These are phyloP conservation scores for Puccinia coronata DNA, from an alignment of 1,284 basidiomycete species.

Conservation along the genomic window DNA sequence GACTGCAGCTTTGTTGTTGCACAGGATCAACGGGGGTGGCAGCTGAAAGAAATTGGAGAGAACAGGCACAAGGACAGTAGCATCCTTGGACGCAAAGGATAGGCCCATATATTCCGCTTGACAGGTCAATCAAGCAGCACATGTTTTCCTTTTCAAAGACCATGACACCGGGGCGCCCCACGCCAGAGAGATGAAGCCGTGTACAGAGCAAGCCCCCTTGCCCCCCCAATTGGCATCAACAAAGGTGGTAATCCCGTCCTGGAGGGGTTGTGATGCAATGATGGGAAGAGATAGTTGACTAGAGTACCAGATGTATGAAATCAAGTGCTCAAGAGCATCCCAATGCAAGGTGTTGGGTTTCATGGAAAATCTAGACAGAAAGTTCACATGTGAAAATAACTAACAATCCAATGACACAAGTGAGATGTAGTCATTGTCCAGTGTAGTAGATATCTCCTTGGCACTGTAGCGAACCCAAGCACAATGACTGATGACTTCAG, in stretches of 20 bases:
- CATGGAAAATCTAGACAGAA: too few relatives aligned
- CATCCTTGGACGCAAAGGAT: too few relatives aligned
- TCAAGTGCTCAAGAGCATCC: conserved; percentile 3
- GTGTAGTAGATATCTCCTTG: not conserved
- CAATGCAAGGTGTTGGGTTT: not conserved
- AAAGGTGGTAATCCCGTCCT: not conserved
- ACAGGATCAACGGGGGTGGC: too few relatives aligned
- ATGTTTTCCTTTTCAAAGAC: conserved; percentile 15
- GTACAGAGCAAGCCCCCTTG: not conserved
- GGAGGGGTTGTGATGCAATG: not conserved
- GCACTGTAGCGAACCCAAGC: conserved; percentile 28
- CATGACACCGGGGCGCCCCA: conserved; percentile 15
- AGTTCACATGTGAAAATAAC: too few relatives aligned
- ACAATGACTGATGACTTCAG: conserved; percentile 16
- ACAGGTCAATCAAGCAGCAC: not conserved
- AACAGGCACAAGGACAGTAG: not conserved
- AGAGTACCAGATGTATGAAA: not conserved
- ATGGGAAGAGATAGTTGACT: not conserved
- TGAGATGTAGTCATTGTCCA: not conserved
- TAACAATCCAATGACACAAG: conserved; percentile 2
- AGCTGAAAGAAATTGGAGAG: not conserved
- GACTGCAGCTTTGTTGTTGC: too few relatives aligned
- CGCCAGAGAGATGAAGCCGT: not conserved
- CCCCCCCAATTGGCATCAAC: conserved; percentile 16
- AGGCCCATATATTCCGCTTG: too few relatives aligned